Percentiles rank a stretch among this genome's conserved stretches.
These are phyloP conservation scores for Medicago ruthenica DNA, from an alignment of 306 rosid species.

Conservation along the genomic window DNA sequence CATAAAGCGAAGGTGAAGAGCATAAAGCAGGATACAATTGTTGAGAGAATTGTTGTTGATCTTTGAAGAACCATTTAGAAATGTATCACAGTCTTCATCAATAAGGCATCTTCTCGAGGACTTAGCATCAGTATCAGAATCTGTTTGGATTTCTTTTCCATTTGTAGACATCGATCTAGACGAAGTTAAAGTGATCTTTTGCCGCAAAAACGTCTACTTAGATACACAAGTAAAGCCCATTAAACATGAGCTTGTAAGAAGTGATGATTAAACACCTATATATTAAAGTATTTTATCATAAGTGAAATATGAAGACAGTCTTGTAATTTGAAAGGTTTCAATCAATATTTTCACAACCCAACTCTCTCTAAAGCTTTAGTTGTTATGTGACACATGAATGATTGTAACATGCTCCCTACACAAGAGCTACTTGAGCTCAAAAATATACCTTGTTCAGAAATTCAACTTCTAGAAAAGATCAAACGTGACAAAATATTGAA, in stretches of 20 bases:
- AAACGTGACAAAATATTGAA: conserved; percentile 31
- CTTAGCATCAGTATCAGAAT: conserved; percentile 42
- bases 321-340: not conserved
- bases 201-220: conserved; percentile 79
- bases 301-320: not conserved
- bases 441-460: not conserved
- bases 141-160: conserved; percentile 48
- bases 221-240: conserved; percentile 43
- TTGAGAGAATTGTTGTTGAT: conserved; percentile 43
- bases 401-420: not conserved
- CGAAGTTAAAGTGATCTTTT: conserved; percentile 72
- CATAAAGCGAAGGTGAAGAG: conserved; percentile 72
- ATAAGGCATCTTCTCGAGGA: conserved; percentile 32
- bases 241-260: conserved; percentile 16
- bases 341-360: not conserved
- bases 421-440: not conserved
- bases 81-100: conserved; percentile 33
- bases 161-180: conserved; percentile 44
- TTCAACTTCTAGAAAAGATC: not conserved
- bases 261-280: not conserved
- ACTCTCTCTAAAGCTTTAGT: not conserved
- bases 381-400: no score
- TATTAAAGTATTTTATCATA: not conserved
- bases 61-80: conserved; percentile 47
- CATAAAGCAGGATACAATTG: conserved; percentile 65